These are phyloP conservation scores for Microcyclosporella mali DNA, from an alignment of 2,329 filamentous ascomycete species.

Conservation along the genomic window DNA sequence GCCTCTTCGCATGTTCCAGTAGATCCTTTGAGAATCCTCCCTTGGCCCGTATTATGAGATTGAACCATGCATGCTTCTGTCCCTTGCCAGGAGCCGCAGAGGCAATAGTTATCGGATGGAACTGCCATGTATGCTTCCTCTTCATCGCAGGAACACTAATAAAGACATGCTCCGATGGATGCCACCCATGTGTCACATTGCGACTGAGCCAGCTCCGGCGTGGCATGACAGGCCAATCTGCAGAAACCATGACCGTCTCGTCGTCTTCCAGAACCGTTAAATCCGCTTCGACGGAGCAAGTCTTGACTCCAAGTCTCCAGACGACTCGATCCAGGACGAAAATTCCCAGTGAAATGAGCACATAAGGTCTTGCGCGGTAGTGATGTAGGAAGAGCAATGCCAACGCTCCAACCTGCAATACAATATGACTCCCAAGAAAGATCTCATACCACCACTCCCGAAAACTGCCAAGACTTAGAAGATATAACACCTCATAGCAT, in stretches of 20 bases:
- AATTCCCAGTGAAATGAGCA: conserved; percentile 48
- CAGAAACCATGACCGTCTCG: conserved; percentile 48
- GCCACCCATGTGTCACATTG: conserved; percentile 45
- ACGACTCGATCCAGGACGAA: conserved; percentile 54
- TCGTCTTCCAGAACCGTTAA: conserved; percentile 51
- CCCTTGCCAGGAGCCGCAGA: conserved; percentile 47
- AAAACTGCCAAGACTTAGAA: conserved; percentile 56
- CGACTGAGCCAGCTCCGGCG: conserved; percentile 15
- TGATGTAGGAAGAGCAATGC: conserved; percentile 57
- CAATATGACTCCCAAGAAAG: conserved; percentile 54
- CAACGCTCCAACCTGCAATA: conserved; percentile 52
- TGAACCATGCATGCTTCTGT: conserved; percentile 46
- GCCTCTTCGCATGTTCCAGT: conserved; percentile 44
- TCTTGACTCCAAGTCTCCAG: conserved; percentile 52
- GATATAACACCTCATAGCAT: conserved; percentile 56
- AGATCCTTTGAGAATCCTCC: conserved; percentile 55
- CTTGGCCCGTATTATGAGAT: conserved; percentile 55
- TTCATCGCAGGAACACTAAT: conserved; percentile 53
- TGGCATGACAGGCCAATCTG: conserved; percentile 36
- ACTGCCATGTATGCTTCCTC: conserved; percentile 49
- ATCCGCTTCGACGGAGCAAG: conserved; percentile 43
- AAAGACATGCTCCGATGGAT: conserved; percentile 59
- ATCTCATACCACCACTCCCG: conserved; percentile 57
- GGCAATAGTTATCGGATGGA: conserved; percentile 62
- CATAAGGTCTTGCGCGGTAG: conserved; percentile 47